These are phyloP conservation scores for Pulicaria dysenterica DNA, from an alignment of 129 eudicot genomes.

Conservation along the genomic window DNA sequence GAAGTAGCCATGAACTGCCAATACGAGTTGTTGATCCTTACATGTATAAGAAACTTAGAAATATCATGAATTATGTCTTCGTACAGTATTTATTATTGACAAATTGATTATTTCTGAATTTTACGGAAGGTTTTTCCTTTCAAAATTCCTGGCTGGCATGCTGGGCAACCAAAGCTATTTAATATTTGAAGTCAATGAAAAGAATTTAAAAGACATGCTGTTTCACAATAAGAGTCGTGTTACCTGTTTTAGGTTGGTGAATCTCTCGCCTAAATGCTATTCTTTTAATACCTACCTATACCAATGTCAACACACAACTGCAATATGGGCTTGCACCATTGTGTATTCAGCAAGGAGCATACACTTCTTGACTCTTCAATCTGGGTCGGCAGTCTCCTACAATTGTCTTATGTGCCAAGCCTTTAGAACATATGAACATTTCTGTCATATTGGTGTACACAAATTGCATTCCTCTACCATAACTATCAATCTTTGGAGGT, in stretches of 20 bases:
- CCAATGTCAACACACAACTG: neutral
- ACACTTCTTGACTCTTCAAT: slow-evolving; percentile 6
- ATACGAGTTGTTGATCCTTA: slow-evolving; percentile 16
- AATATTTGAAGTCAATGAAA: too few species aligned
- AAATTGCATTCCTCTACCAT: slow-evolving; percentile 7
- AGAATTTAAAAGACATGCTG: neutral
- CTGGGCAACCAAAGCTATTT: too few species aligned
- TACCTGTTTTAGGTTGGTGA: neutral
- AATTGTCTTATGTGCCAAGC: slow-evolving; percentile 2
- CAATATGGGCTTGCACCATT: neutral
- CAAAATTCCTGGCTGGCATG: too few species aligned
- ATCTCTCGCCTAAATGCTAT: neutral
- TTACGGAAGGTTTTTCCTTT: too few species aligned
- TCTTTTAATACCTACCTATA: neutral
- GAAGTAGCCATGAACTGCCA: too few species aligned
- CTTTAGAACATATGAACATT: neutral
- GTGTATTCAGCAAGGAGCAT: neutral
- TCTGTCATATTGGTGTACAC: neutral
- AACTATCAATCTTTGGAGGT: neutral
- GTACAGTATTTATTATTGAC: neutral
- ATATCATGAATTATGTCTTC: neutral
- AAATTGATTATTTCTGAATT: neutral
- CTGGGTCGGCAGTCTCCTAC: neutral
- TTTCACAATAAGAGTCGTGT: neutral
- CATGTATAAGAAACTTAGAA: slow-evolving; percentile 13